phyloP scores from a whole-genome alignment of 2,329 filamentous ascomycete species.

The Thelonectria olida region DNA sequence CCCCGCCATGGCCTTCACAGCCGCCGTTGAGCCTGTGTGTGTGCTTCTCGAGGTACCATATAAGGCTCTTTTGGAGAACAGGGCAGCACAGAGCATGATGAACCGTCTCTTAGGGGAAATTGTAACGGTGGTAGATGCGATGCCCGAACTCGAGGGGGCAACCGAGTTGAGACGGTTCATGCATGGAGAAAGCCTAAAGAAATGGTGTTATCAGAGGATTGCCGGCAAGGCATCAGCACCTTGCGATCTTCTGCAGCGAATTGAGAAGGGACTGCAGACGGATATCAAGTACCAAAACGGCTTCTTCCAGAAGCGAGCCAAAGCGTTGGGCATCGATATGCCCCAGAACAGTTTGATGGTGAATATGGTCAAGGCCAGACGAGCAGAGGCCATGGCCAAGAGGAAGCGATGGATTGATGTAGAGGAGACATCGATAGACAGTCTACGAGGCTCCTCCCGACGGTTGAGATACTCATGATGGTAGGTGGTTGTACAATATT shows the following conservation, averaged over 20 bases:
- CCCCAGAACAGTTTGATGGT: conserved; percentile 78
- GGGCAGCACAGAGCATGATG: conserved; percentile 71
- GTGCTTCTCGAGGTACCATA: conserved; percentile 82
- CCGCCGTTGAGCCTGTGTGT: conserved; percentile 83
- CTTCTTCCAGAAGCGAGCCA: conserved; percentile 80
- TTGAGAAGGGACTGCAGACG: conserved; percentile 69
- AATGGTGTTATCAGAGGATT: conserved; percentile 58
- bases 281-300: conserved; percentile 90
- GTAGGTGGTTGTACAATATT: conserved; percentile 28
- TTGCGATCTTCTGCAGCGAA: conserved; percentile 74
- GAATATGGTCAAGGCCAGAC: conserved; percentile 77
- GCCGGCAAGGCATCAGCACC: conserved; percentile 56
- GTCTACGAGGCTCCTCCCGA: conserved; percentile 23
- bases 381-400: conserved; percentile 46
- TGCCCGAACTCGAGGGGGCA: conserved; percentile 77
- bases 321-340: conserved; percentile 76
- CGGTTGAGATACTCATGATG: conserved; percentile 14
- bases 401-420: conserved; percentile 46
- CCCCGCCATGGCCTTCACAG: conserved; percentile 78
- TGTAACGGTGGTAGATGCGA: conserved; percentile 71
- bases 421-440: conserved; percentile 46
- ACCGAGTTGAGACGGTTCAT: conserved; percentile 65
- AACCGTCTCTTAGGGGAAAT: conserved; percentile 79
- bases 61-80: conserved; percentile 74
- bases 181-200: conserved; percentile 68